phyloP scores from a whole-genome alignment of 805 yeast species.

The Candida xyloterini region DNA sequence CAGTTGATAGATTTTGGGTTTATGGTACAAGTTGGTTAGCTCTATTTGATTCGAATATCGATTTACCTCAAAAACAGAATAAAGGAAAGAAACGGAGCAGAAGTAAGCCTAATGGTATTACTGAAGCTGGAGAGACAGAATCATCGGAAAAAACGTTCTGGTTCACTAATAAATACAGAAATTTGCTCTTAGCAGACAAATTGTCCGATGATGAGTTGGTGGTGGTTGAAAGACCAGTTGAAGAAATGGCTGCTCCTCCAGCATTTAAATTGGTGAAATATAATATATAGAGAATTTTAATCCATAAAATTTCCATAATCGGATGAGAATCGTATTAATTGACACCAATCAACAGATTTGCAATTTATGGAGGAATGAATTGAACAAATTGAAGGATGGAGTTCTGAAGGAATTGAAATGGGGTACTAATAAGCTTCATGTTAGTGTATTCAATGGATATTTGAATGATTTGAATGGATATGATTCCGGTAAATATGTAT shows the following conservation, averaged over 20 bases:
- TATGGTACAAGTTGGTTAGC: slow-evolving; percentile 84
- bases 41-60: slow-evolving; percentile 61
- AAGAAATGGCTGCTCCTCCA: slow-evolving; percentile 50
- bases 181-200: slow-evolving; percentile 59
- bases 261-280: slow-evolving; percentile 65
- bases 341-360: slow-evolving; percentile 1
- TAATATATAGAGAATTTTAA: slow-evolving; percentile 29
- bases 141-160: slow-evolving; percentile 53
- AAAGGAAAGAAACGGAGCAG: slow-evolving; percentile 26
- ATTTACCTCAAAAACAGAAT: slow-evolving; percentile 36
- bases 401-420: not conserved
- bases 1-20: slow-evolving; percentile 61
- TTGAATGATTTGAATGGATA: not conserved
- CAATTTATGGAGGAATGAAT: slow-evolving; percentile 5
- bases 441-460: not conserved
- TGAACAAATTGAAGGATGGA: not conserved
- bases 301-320: slow-evolving; percentile 32
- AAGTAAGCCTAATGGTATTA: slow-evolving; percentile 29
- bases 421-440: not conserved
- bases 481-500: slow-evolving; percentile 14
- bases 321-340: slow-evolving; percentile 27
- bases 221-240: slow-evolving; percentile 73
- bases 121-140: slow-evolving; percentile 6
- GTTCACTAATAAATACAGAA: slow-evolving; percentile 72
- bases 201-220: slow-evolving; percentile 55